Conservation (phyloP, 768 basidiomycete genomes). For the Trametes coccinea region DNA sequence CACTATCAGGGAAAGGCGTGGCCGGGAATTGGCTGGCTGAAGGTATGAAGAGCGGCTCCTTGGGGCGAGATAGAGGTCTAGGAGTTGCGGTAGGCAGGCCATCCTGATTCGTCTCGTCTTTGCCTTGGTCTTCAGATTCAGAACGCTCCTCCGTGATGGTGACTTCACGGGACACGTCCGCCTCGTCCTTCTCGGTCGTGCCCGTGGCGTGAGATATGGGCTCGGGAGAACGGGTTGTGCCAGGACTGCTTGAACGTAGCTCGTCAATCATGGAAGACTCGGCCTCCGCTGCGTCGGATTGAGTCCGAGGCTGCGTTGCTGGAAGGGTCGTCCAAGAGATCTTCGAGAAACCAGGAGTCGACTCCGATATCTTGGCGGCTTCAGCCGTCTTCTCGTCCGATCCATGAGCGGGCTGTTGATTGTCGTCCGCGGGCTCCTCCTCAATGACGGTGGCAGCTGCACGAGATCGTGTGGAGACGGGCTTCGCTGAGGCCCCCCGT, state of each 20-base stretch:
- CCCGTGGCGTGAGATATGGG: background rate
- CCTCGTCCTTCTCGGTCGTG: constrained; percentile 4
- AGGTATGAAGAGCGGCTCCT: constrained; percentile 49
- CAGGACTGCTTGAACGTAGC: constrained; percentile 37
- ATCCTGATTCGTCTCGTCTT: background rate
- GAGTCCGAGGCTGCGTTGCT: constrained; percentile 23
- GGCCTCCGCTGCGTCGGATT: constrained; percentile 12
- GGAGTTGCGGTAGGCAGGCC: background rate
- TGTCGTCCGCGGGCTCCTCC: background rate
- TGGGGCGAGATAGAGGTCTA: background rate
- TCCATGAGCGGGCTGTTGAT: background rate
- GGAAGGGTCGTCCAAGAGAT: constrained; percentile 35
- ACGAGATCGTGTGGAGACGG: constrained; percentile 13
- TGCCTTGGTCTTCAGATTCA: background rate
- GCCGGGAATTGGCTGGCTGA: constrained; percentile 54
- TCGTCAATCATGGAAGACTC: constrained; percentile 37
- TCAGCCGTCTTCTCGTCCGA: background rate
- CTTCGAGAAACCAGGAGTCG: constrained; percentile 4
- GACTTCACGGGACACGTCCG: constrained; percentile 8
- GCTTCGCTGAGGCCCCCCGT: background rate
- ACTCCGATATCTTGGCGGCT: background rate
- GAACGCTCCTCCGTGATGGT: constrained; percentile 11
- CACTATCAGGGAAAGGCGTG: constrained; percentile 45
- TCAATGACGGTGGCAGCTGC: background rate
- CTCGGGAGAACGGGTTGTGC: background rate